A percentile compares a stretch with the other conserved stretches of the same genome.
Conservation (phyloP, 2,329 filamentous ascomycete species). For the Sphaerulina musiva region DNA sequence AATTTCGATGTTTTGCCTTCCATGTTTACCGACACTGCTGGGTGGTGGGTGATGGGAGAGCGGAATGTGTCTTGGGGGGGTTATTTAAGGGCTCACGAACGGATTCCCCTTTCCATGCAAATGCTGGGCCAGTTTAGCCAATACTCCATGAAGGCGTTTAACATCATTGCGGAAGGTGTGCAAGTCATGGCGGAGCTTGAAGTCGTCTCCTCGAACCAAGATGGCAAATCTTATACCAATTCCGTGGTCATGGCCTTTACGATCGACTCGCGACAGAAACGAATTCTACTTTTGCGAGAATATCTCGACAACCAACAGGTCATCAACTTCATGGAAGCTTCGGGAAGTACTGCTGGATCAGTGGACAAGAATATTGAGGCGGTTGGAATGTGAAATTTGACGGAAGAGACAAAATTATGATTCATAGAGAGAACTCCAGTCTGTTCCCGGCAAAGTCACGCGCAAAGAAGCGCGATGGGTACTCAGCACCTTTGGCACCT, state of each 20-base stretch:
- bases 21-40: constrained; percentile 4
- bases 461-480: constrained; percentile 57
- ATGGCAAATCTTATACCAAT: constrained; percentile 6
- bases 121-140: constrained; percentile 6
- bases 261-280: constrained; percentile 2
- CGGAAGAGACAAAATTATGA: constrained; percentile 1
- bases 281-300: constrained; percentile 6
- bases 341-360: constrained; percentile 4
- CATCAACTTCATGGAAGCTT: constrained; percentile 6
- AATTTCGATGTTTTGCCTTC: constrained; percentile 4
- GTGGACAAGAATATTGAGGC: constrained; percentile 1
- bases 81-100: not conserved
- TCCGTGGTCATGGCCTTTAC: constrained; percentile 6
- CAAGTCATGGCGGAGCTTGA: constrained; percentile 9
- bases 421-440: constrained; percentile 36
- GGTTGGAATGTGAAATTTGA: not conserved
- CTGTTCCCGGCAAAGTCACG: constrained; percentile 40
- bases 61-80: constrained; percentile 7
- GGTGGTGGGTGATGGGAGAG: constrained; percentile 9
- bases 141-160: constrained; percentile 8
- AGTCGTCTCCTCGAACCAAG: constrained; percentile 2
- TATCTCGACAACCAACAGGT: constrained; percentile 10
- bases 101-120: constrained; percentile 6
- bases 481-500: constrained; percentile 51
- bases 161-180: constrained; percentile 8